phyloP scores from a whole-genome alignment of 306 rosid genomes.

The barrel medic (Medicago truncatula) region DNA sequence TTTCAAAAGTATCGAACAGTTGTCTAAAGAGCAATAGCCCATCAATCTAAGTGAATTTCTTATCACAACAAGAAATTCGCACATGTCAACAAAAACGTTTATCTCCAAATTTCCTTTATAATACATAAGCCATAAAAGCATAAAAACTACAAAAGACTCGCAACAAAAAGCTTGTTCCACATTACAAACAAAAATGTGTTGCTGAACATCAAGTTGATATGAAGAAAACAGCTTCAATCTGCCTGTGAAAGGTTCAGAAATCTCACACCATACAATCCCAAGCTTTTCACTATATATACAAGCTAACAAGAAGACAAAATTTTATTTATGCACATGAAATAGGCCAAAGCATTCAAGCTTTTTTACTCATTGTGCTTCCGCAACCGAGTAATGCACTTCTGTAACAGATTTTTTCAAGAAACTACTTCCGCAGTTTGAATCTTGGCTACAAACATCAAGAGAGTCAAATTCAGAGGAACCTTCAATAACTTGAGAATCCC shows the following conservation, averaged over 20 bases:
- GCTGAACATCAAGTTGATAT: background rate
- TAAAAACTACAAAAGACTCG: background rate
- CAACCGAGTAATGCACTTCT: slow-evolving; percentile 66
- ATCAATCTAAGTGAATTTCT: no score
- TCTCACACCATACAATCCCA: slow-evolving; percentile 9
- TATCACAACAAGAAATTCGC: no score
- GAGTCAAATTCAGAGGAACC: slow-evolving; percentile 49
- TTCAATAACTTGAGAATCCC: slow-evolving; percentile 36
- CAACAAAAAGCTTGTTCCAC: slow-evolving; percentile 13
- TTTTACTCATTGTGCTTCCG: slow-evolving; percentile 67
- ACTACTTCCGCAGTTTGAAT: slow-evolving; percentile 71
- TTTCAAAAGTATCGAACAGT: no score
- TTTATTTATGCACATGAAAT: slow-evolving; percentile 61
- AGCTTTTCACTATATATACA: slow-evolving; percentile 21
- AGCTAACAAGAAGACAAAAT: slow-evolving; percentile 9
- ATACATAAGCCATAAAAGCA: background rate
- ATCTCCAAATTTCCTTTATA: background rate
- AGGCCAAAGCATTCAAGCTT: slow-evolving; percentile 4
- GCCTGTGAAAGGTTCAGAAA: slow-evolving; percentile 11
- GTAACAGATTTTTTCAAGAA: slow-evolving; percentile 66
- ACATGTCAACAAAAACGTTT: background rate
- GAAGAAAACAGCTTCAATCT: background rate
- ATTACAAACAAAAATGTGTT: slow-evolving; percentile 19
- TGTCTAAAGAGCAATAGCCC: no score
- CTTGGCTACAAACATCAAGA: slow-evolving; percentile 59